Percentiles rank a stretch among this genome's conserved stretches.
These are phyloP conservation scores for Kokia cookei DNA, from an alignment of 441 rosid genomes.

Conservation along the genomic window DNA sequence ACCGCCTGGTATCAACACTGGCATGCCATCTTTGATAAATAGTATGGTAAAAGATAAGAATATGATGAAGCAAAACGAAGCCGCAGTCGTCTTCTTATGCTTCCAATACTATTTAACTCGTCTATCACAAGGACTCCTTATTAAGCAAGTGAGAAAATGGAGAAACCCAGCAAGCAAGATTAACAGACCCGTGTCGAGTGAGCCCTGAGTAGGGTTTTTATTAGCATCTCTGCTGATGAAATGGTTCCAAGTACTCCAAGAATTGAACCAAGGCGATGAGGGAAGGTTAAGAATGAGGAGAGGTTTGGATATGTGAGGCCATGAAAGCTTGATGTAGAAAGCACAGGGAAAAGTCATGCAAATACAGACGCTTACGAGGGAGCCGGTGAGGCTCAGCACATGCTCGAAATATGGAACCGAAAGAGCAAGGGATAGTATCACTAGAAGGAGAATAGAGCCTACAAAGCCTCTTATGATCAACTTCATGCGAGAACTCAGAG, in stretches of 20 bases:
- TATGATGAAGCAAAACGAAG: not conserved
- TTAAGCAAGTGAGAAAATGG: not conserved
- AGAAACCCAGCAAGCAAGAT: too few relatives aligned
- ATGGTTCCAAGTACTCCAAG: conserved; percentile 53
- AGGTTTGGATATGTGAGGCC: conserved; percentile 36
- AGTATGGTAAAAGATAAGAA: not conserved
- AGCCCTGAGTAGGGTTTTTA: conserved; percentile 22
- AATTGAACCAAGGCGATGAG: conserved; percentile 44
- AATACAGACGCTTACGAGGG: conserved; percentile 49
- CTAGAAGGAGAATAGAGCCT: conserved; percentile 48
- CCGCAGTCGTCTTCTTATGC: not conserved
- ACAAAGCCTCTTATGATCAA: conserved; percentile 35
- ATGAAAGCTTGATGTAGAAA: conserved; percentile 62
- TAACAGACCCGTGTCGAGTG: conserved; percentile 1
- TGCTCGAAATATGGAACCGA: conserved; percentile 57
- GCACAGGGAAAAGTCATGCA: conserved; percentile 49
- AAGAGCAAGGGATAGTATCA: conserved; percentile 50
- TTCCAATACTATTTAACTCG: not conserved
- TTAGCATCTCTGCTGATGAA: conserved; percentile 44
- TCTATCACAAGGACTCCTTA: not conserved
- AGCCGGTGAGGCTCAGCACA: conserved; percentile 72
- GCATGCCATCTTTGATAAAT: not conserved
- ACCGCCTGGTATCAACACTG: too few relatives aligned
- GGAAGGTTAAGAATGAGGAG: conserved; percentile 26
- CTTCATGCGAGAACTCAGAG: conserved; percentile 29